A percentile compares a stretch with the other conserved stretches of the same genome.
Conservation (phyloP, 768 basidiomycete genomes). For the Amanita jacksonii region DNA sequence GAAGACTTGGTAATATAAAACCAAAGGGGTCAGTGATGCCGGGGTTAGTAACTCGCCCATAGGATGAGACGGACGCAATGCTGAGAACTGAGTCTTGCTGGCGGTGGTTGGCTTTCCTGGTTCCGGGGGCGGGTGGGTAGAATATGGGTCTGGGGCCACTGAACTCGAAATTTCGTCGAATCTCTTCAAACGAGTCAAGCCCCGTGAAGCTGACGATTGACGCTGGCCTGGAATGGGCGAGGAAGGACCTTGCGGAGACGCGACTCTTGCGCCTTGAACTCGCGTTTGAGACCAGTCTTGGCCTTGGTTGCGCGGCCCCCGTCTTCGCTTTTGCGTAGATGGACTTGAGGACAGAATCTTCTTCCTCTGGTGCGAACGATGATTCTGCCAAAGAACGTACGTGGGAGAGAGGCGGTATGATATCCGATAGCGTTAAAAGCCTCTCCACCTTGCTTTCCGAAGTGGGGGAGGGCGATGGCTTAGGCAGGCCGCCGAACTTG, state of each 20-base stretch:
- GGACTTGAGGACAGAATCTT: constrained; percentile 44
- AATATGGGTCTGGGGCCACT: constrained; percentile 50
- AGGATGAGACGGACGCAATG: constrained; percentile 74
- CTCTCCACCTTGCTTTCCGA: constrained; percentile 17
- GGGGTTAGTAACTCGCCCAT: constrained; percentile 54
- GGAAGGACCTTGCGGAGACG: constrained; percentile 16
- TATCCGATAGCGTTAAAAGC: constrained; percentile 59
- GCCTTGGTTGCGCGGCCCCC: constrained; percentile 18
- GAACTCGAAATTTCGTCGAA: constrained; percentile 75
- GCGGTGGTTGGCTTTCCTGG: constrained; percentile 29
- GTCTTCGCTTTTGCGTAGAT: constrained; percentile 39
- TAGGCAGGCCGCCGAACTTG: constrained; percentile 57
- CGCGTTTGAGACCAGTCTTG: constrained; percentile 35
- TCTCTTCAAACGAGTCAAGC: constrained; percentile 67
- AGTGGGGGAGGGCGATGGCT: constrained; percentile 17
- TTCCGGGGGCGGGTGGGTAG: constrained; percentile 43
- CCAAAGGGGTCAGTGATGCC: constrained; percentile 69
- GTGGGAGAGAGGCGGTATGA: constrained; percentile 58
- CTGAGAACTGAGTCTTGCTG: constrained; percentile 57
- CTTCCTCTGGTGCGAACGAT: constrained; percentile 35
- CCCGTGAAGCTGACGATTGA: constrained; percentile 63
- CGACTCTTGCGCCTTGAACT: constrained; percentile 25
- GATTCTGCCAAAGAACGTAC: constrained; percentile 35
- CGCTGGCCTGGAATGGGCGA: constrained; percentile 28
- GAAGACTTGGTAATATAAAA: constrained; percentile 46